Conservation (phyloP, 164 flowering plant genomes). For the Paratinospora sagittata region DNA sequence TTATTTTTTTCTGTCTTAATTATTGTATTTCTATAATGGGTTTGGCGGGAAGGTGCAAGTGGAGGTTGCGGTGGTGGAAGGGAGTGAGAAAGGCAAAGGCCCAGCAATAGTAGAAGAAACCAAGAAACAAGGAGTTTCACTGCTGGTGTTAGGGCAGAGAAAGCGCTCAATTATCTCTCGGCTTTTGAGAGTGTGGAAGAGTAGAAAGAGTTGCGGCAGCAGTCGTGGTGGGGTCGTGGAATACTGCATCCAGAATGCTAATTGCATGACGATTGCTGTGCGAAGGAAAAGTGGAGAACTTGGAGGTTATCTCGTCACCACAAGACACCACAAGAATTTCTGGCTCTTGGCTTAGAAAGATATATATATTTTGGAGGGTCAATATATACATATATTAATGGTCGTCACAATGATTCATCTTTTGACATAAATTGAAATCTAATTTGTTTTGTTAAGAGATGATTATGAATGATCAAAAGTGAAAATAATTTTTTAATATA, state of each 20-base stretch:
- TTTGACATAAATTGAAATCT: too few relatives aligned
- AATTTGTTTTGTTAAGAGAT: too few relatives aligned
- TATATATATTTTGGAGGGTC: too few relatives aligned
- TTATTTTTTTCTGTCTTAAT: too few relatives aligned
- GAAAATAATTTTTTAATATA: too few relatives aligned
- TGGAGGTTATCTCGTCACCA: slow-evolving; percentile 72
- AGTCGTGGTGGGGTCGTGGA: slow-evolving; percentile 47
- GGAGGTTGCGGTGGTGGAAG: slow-evolving; percentile 58
- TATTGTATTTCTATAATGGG: too few relatives aligned
- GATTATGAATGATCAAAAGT: too few relatives aligned
- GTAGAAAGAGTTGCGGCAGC: slow-evolving; percentile 17
- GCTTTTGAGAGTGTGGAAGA: slow-evolving; percentile 57
- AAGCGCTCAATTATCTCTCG: slow-evolving; percentile 62
- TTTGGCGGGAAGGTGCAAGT: slow-evolving; percentile 45
- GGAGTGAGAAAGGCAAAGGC: slow-evolving; percentile 77
- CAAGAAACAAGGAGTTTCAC: slow-evolving; percentile 46
- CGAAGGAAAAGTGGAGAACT: slow-evolving; percentile 53
- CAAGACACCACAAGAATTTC: slow-evolving; percentile 65
- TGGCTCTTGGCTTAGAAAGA: slow-evolving; percentile 67
- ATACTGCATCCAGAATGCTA: slow-evolving; percentile 62
- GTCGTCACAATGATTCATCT: too few relatives aligned
- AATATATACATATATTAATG: too few relatives aligned
- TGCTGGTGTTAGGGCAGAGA: slow-evolving; percentile 74
- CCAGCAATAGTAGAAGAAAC: slow-evolving; percentile 68
- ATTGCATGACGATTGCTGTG: slow-evolving; percentile 68